Evolutionary conservation across 345 rosid species (phyloP).

Genomic region (Balakata baccata): DNA sequence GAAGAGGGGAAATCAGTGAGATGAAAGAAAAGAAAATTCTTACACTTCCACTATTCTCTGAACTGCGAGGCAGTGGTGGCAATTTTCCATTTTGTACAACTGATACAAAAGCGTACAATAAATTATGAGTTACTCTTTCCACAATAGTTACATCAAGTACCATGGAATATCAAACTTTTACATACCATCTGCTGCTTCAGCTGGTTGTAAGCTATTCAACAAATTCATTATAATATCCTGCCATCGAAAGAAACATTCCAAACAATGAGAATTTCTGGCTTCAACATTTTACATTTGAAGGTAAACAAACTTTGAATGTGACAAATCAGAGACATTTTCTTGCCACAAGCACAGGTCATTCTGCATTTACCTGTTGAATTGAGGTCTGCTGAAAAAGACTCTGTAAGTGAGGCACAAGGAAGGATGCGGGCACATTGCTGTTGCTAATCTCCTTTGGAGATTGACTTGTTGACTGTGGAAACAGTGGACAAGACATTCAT

Average conservation of each 20-base stretch:
- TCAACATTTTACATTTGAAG: conserved; percentile 2
- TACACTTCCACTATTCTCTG: conserved; percentile 77
- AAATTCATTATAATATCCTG: conserved; percentile 78
- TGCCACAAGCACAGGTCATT: neutral
- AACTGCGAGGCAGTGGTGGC: conserved; percentile 61
- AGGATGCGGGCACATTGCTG: conserved; percentile 38
- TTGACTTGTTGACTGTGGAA: conserved; percentile 56
- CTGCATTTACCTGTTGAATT: conserved; percentile 65
- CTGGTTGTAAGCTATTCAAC: conserved; percentile 61
- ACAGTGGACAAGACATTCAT: neutral
- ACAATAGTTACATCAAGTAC: conserved; percentile 1
- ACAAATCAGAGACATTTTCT: neutral
- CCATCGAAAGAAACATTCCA: conserved; percentile 22
- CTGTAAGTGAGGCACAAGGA: conserved; percentile 76
- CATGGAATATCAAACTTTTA: conserved; percentile 16
- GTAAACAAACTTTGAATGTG: neutral
- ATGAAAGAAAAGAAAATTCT: conserved; percentile 18
- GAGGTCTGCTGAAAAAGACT: conserved; percentile 83
- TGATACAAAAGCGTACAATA: conserved; percentile 30
- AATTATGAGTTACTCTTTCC: conserved; percentile 6
- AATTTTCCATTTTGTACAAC: conserved; percentile 79
- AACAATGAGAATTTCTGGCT: conserved; percentile 5
- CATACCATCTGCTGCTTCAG: conserved; percentile 70
- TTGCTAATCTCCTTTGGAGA: conserved; percentile 51
- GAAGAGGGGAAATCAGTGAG: neutral